Conservation (phyloP, 2,329 filamentous ascomycete genomes). For the Calonectria pseudoturangicola region DNA sequence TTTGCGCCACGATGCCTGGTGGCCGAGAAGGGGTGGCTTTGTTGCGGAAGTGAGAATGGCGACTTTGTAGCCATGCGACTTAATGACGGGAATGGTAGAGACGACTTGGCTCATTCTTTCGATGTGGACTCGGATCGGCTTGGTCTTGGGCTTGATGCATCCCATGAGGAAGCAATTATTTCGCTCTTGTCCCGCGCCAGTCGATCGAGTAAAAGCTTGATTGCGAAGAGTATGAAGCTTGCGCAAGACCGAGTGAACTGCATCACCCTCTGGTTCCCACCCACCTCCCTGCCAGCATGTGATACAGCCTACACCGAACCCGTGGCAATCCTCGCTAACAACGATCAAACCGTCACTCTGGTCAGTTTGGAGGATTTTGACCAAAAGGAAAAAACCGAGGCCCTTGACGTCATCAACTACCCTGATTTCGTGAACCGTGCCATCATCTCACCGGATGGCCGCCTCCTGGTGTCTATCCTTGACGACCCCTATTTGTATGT, state of each 20-base stretch:
- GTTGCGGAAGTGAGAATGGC: slow-evolving; percentile 90
- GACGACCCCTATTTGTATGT: slow-evolving; percentile 92
- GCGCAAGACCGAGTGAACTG: slow-evolving; percentile 79
- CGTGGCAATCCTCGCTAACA: slow-evolving; percentile 89
- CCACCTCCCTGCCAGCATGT: slow-evolving; percentile 54
- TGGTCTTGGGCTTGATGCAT: slow-evolving; percentile 56
- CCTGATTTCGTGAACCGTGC: slow-evolving; percentile 94
- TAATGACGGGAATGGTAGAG: slow-evolving; percentile 60
- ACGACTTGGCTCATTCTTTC: slow-evolving; percentile 49
- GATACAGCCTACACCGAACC: slow-evolving; percentile 68
- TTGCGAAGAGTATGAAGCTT: slow-evolving; percentile 72
- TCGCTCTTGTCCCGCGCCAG: slow-evolving; percentile 62
- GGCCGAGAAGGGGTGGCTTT: slow-evolving; percentile 91
- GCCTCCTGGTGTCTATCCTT: slow-evolving; percentile 86
- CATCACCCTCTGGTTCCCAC: slow-evolving; percentile 78
- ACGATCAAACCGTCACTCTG: slow-evolving; percentile 92
- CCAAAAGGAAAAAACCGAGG: slow-evolving; percentile 66
- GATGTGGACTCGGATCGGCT: slow-evolving; percentile 59
- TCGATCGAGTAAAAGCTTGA: slow-evolving; percentile 65
- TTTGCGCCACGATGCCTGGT: slow-evolving; percentile 90
- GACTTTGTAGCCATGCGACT: slow-evolving; percentile 89
- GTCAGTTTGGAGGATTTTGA: slow-evolving; percentile 82
- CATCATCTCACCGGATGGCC: slow-evolving; percentile 92
- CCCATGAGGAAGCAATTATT: slow-evolving; percentile 60
- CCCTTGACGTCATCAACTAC: slow-evolving; percentile 82